Evolutionary conservation across 805 yeast species (phyloP).

Genomic region (Lachancea fermentati): DNA sequence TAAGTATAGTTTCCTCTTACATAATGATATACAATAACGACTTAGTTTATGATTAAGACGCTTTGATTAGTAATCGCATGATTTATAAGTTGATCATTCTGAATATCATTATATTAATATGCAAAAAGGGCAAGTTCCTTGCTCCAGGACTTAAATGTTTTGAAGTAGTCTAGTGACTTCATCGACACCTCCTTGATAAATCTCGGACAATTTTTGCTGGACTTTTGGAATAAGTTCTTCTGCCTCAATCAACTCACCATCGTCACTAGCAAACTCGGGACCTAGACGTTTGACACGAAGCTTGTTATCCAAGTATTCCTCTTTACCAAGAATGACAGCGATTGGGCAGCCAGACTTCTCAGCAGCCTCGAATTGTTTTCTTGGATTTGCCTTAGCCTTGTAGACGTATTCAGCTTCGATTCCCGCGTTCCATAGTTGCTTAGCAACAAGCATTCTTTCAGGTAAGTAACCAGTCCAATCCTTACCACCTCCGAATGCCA

Average conservation of each 20-base stretch:
- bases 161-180: slow-evolving; percentile 59
- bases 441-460: slow-evolving; percentile 86
- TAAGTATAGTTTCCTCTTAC: not conserved
- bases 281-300: slow-evolving; percentile 85
- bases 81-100: not conserved
- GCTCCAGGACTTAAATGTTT: slow-evolving; percentile 37
- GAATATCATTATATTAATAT: not conserved
- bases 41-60: not conserved
- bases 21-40: not conserved
- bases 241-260: slow-evolving; percentile 72
- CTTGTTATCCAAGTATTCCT: slow-evolving; percentile 73
- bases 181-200: slow-evolving; percentile 49
- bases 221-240: slow-evolving; percentile 52
- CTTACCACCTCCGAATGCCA: slow-evolving; percentile 99
- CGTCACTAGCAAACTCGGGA: slow-evolving; percentile 79
- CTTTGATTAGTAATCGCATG: not conserved
- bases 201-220: slow-evolving; percentile 47
- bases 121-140: not conserved
- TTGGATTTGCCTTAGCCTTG: slow-evolving; percentile 88
- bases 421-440: slow-evolving; percentile 79
- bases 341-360: slow-evolving; percentile 87
- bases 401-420: slow-evolving; percentile 88
- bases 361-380: slow-evolving; percentile 97
- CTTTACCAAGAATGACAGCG: slow-evolving; percentile 93
- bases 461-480: slow-evolving; percentile 90